Evolutionary conservation across 306 rosid species (phyloP).

Genomic region (Delonix regia): DNA sequence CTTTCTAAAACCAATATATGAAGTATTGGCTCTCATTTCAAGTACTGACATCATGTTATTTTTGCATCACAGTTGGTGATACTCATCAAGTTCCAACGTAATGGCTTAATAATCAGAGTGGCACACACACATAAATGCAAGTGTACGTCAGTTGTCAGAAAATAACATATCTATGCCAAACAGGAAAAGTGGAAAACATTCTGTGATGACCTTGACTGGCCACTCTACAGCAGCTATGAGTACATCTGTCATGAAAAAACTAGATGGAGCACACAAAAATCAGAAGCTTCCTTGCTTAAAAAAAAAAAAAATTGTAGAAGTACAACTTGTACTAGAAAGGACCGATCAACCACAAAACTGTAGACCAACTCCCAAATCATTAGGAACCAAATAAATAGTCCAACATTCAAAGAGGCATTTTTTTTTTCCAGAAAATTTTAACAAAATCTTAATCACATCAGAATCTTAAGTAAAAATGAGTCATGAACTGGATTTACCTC

Average conservation of each 20-base stretch:
- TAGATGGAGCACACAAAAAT: background rate
- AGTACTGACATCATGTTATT: background rate
- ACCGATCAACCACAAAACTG: background rate
- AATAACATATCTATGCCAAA: background rate
- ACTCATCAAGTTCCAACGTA: background rate
- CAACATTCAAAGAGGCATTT: slow-evolving; percentile 6
- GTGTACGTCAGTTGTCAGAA: background rate
- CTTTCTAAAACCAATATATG: background rate
- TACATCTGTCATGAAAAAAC: slow-evolving; percentile 5
- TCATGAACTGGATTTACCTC: slow-evolving; percentile 59
- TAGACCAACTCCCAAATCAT: background rate
- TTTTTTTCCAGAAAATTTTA: slow-evolving; percentile 12
- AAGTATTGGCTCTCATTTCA: slow-evolving; percentile 11
- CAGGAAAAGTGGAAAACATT: background rate
- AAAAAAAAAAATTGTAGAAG: background rate
- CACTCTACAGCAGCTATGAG: background rate
- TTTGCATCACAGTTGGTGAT: background rate
- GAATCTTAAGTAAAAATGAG: slow-evolving; percentile 6
- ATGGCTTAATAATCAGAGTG: slow-evolving; percentile 5
- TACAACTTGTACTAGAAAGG: background rate
- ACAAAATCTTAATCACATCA: slow-evolving; percentile 29
- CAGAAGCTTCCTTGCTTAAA: background rate
- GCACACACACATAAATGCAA: background rate
- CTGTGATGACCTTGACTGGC: background rate
- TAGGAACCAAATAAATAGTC: background rate